Evolutionary conservation across 129 eudicot genomes (phyloP).

Genomic region (Arctium minus): DNA sequence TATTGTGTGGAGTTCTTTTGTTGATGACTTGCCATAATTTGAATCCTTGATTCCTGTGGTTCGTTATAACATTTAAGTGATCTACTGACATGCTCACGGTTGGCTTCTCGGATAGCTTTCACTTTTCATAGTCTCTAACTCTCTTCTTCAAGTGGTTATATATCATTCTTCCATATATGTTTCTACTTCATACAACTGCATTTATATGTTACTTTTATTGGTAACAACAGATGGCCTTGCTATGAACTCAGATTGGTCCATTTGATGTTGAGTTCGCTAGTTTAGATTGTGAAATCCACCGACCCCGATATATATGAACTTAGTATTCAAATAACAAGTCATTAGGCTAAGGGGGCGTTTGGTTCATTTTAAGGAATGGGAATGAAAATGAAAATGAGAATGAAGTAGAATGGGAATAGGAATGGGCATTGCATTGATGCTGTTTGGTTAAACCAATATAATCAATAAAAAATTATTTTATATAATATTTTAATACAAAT

Average conservation of each 20-base stretch:
- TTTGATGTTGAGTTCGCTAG: not conserved
- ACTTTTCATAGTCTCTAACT: not conserved
- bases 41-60: not conserved
- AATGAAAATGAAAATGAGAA: no score
- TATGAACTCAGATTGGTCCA: not conserved
- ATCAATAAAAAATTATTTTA: no score
- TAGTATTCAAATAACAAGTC: not conserved
- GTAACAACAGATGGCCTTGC: not conserved
- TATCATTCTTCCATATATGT: not conserved
- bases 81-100: not conserved
- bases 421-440: no score
- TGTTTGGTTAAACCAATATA: no score
- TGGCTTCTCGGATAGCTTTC: not conserved
- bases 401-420: no score
- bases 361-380: no score
- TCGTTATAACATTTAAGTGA: not conserved
- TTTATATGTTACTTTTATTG: not conserved
- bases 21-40: not conserved
- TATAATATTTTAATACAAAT: no score
- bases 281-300: not conserved
- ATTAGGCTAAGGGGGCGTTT: no score
- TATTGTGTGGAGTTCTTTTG: not conserved
- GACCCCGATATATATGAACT: not conserved
- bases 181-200: no score
- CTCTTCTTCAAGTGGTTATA: not conserved